Base-by-base conservation (phyloP, 306 rosid species). In the Cicer pinnatifidum region DNA sequence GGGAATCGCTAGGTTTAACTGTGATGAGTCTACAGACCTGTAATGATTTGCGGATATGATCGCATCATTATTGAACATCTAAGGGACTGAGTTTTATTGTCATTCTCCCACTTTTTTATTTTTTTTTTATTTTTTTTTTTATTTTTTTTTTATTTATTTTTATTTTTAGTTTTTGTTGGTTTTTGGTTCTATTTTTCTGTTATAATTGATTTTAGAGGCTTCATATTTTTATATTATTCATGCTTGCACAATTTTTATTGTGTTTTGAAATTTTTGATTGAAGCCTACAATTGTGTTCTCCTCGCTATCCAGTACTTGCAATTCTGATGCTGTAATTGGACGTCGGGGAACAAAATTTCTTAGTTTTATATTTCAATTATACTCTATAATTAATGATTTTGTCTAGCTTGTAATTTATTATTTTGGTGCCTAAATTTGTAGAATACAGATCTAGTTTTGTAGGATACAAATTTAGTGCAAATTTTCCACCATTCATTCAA, bases 1-100 rank as follows among this genome's bases (percentile, higher is more conserved):
- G 70, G 80, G 8, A 56, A 64, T 6, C 5, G 0, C 17, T 39
- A 4, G 44, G 12, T 20, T 23, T 11, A 45, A 87, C 92, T 19
- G 65, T 87, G 92, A 91, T 91, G 97, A 91, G 88, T 50, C 87
- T 74, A 77, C 95, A 91, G 92, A 91, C 95, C 92, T 89, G 92
- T 91, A 87, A 89, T 89, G 97, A 91, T 66, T 86, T 89, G 89
- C 92, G 92, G 88, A 0, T 0, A 85, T 87, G 95, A 91, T 91
- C 91, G 92, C 95, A 89, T 60, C 53, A 8, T 75, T 83, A 71
- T 75, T 48, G 88, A 89, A 91, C 97, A 91, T 91, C 97, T 91
- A 91, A 91, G 97, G 97, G 95, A 83, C 97, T 89, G 95, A 89
- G 95, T 86, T 80, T 0, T 16, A 1, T 13, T 1, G 1, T 6